These are phyloP conservation scores for Fusarium compactum DNA, from an alignment of 2,329 filamentous ascomycete genomes.

Conservation along the genomic window DNA sequence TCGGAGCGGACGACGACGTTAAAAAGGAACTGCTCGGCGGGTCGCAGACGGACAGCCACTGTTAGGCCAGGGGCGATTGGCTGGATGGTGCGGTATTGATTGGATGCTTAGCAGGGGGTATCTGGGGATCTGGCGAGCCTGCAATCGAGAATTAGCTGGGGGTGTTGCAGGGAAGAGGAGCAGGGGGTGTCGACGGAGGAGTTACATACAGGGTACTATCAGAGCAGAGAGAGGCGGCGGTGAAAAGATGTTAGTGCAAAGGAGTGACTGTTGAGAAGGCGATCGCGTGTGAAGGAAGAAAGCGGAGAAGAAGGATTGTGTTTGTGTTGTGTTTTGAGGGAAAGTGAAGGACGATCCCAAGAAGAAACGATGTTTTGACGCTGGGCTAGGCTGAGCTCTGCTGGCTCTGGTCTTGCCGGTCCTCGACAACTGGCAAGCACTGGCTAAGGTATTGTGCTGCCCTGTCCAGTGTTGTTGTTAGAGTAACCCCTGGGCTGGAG, in stretches of 20 bases:
- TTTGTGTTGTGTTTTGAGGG: constrained; percentile 14
- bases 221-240: constrained; percentile 17
- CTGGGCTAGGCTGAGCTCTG: constrained; percentile 7
- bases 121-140: constrained; percentile 39
- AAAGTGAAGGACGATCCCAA: constrained; percentile 30
- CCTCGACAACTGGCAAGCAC: constrained; percentile 30
- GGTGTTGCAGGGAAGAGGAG: constrained; percentile 12
- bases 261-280: constrained; percentile 3
- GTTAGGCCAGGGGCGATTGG: constrained; percentile 39
- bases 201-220: background rate
- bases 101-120: constrained; percentile 39
- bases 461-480: constrained; percentile 13
- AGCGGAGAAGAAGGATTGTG: constrained; percentile 9
- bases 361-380: constrained; percentile 45
- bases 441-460: background rate
- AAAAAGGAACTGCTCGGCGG: constrained; percentile 47
- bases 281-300: background rate
- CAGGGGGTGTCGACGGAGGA: constrained; percentile 12
- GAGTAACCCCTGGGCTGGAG: constrained; percentile 28
- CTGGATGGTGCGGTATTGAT: constrained; percentile 40
- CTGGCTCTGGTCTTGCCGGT: background rate
- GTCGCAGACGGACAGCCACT: constrained; percentile 41
- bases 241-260: constrained; percentile 14
- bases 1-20: constrained; percentile 46
- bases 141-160: constrained; percentile 35